Evolutionary conservation across 805 yeast genomes (phyloP), one percentile per base, ranked within the genome.

Genomic region (Saturnispora sanitii): DNA sequence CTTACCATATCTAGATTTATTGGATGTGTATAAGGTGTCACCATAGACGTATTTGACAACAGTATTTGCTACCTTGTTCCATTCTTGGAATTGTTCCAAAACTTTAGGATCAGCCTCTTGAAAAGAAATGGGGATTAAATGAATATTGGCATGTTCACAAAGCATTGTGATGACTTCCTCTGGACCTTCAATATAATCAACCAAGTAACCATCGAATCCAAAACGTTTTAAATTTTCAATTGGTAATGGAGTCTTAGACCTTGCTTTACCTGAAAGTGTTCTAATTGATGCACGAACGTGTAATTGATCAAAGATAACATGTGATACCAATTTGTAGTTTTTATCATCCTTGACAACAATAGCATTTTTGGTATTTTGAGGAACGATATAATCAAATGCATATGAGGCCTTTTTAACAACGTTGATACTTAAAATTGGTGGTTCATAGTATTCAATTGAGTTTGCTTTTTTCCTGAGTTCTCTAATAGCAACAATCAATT

Each of bases 171-270:
- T 54, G 1, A 90, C 94, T 8, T 72, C 71, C 5, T 58, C 53
- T 1, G 95, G 95, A 1, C 95, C 97, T 2, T 61, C 58, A 2
- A 90, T 52, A 46, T 75, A 75, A 50, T 92, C 96, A 2, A 71
- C 58, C 20, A 87, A 49, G 52, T 75, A 84, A 1, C 95, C 92
- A 41, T 83, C 95, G 57, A 92, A 87, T 0, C 95, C 95, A 18
- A 65, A 57, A 0, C 42, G 27, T 22, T 47, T 51, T 2, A 86
- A 49, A 11, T 35, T 44, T 3, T 43, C 46, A 13, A 43, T 29
- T 2, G 48, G 32, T 22, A 50, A 33, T 25, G 48, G 50, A 13
- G 41, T 33, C 4, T 40, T 31, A 23, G 33, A 33, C 11, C 41
- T 40, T 21, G 43, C 43, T 38, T 38, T 42, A 12, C 35, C 42